Evolutionary conservation across 257 asterid species (phyloP).

Genomic region (Fraxinus pennsylvanica): DNA sequence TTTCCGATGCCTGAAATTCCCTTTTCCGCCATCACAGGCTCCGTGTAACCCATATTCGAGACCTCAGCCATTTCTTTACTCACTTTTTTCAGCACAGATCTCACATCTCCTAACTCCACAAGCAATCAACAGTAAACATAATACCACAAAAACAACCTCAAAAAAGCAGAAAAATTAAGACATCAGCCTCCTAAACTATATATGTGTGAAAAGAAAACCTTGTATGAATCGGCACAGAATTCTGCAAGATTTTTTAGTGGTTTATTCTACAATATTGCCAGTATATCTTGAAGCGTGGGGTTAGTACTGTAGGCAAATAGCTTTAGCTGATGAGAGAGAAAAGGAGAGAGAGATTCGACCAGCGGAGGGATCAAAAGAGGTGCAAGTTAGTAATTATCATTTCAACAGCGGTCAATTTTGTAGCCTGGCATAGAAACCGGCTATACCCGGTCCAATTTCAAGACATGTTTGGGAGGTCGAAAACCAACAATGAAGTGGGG

Average conservation of each 20-base stretch:
- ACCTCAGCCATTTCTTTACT: conserved; percentile 57
- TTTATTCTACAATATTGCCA: background rate
- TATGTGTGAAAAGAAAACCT: background rate
- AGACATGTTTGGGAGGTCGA: background rate
- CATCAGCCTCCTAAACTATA: conserved; percentile 11
- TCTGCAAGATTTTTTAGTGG: conserved; percentile 18
- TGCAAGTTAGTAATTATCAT: background rate
- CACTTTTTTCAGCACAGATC: conserved; percentile 53
- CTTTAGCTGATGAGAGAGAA: conserved; percentile 32
- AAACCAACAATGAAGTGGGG: too few relatives aligned
- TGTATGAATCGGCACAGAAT: conserved; percentile 7
- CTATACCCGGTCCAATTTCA: background rate
- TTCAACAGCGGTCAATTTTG: conserved; percentile 1
- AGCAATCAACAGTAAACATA: conserved; percentile 6
- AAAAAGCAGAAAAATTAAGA: conserved; percentile 13
- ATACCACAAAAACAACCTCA: conserved; percentile 6
- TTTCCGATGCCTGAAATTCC: conserved; percentile 45
- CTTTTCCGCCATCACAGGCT: conserved; percentile 34
- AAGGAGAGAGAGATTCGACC: background rate
- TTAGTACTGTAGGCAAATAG: conserved; percentile 26
- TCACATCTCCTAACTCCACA: conserved; percentile 46
- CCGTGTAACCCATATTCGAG: conserved; percentile 60
- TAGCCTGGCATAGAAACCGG: background rate
- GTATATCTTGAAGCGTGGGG: conserved; percentile 42
- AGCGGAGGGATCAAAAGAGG: background rate